These are phyloP conservation scores for Magnusiomyces paraingens DNA, from an alignment of 1,139 yeast genomes.

Conservation along the genomic window DNA sequence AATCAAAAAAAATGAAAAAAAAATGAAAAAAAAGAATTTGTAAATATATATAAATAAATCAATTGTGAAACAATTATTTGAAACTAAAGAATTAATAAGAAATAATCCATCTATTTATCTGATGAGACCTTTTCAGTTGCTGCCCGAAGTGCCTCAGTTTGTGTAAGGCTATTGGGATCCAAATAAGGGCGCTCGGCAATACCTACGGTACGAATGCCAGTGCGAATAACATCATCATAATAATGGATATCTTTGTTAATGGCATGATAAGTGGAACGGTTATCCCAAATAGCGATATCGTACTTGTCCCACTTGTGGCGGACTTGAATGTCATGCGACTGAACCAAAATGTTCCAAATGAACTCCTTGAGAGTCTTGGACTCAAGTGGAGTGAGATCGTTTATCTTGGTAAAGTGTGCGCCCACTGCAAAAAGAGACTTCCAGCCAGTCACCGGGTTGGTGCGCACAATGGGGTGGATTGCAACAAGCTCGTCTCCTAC, in stretches of 20 bases:
- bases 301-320: conserved; percentile 48
- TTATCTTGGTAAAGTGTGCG: conserved; percentile 36
- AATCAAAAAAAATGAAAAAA: too few species aligned
- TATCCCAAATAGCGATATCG: conserved; percentile 41
- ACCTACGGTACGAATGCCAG: conserved; percentile 54
- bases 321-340: conserved; percentile 34
- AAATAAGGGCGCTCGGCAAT: conserved; percentile 51
- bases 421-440: conserved; percentile 40
- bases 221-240: conserved; percentile 36
- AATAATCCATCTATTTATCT: too few species aligned
- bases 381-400: conserved; percentile 38
- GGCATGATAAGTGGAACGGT: conserved; percentile 24
- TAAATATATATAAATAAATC: too few species aligned
- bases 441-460: conserved; percentile 47
- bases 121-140: neutral
- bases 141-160: conserved; percentile 38
- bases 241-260: conserved; percentile 16
- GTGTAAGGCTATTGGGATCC: conserved; percentile 47
- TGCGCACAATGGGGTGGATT: conserved; percentile 41
- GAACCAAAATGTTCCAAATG: conserved; percentile 39
- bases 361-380: conserved; percentile 35
- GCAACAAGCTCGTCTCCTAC: conserved; percentile 29
- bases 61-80: too few species aligned
- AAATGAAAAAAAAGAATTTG: too few species aligned
- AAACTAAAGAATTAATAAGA: too few species aligned